Percentiles rank a stretch among this genome's conserved stretches.
These are phyloP conservation scores for Euphorbia neoarborescens DNA, from an alignment of 441 rosid species.

Conservation along the genomic window DNA sequence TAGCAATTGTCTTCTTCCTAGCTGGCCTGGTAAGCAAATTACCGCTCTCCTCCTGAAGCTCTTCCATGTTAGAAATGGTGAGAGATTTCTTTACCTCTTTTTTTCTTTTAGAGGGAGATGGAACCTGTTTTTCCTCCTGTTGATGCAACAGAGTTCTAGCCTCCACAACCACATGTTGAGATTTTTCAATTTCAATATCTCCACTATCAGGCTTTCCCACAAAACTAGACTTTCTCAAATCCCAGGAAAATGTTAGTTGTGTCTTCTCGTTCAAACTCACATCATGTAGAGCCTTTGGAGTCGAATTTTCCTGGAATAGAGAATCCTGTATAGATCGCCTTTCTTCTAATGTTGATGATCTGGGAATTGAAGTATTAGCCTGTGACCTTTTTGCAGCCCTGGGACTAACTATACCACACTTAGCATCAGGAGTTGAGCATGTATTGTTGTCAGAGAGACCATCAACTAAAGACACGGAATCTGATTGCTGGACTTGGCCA, in stretches of 20 bases:
- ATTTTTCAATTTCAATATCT: slow-evolving; percentile 15
- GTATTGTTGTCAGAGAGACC: slow-evolving; percentile 22
- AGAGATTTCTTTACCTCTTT: slow-evolving; percentile 23
- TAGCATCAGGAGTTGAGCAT: slow-evolving; percentile 20
- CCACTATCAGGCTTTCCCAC: slow-evolving; percentile 14
- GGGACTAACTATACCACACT: slow-evolving; percentile 14
- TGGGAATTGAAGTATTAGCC: slow-evolving; percentile 21
- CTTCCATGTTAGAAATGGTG: slow-evolving; percentile 20
- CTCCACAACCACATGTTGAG: slow-evolving; percentile 21
- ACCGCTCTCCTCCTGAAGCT: slow-evolving; percentile 25
- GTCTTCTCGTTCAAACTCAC: slow-evolving; percentile 22
- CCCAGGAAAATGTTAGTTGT: slow-evolving; percentile 27
- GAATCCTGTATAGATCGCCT: slow-evolving; percentile 15
- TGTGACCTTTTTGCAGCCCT: slow-evolving; percentile 22
- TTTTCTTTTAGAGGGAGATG: slow-evolving; percentile 21
- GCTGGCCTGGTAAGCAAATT: slow-evolving; percentile 25
- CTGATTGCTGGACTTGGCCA: slow-evolving; percentile 24
- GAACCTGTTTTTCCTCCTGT: slow-evolving; percentile 21
- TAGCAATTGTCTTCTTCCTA: slow-evolving; percentile 41
- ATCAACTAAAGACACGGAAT: slow-evolving; percentile 18
- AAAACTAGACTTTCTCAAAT: slow-evolving; percentile 18
- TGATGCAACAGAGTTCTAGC: slow-evolving; percentile 17
- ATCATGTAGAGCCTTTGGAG: slow-evolving; percentile 12
- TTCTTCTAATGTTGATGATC: slow-evolving; percentile 13
- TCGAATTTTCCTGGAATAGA: slow-evolving; percentile 5